These are phyloP conservation scores for Thinopyrum elongatum DNA, from an alignment of 176 grass and related monocot genomes.

Conservation along the genomic window DNA sequence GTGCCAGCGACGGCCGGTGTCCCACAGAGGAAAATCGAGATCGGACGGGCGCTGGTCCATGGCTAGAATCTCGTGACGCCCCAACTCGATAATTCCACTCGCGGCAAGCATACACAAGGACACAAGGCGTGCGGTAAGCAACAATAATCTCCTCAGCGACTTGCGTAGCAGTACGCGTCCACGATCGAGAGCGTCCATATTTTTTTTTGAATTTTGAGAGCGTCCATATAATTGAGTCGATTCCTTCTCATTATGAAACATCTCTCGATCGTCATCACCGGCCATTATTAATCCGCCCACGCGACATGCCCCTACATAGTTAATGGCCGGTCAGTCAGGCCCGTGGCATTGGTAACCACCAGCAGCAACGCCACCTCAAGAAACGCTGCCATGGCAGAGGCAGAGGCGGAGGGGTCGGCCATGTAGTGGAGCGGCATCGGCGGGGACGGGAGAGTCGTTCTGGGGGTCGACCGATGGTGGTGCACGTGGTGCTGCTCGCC, in stretches of 20 bases:
- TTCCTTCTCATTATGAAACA: background rate
- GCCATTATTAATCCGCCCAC: background rate
- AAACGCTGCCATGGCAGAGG: background rate
- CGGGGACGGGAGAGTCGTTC: no score
- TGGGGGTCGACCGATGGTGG: background rate
- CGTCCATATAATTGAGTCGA: background rate
- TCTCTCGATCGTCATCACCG: background rate
- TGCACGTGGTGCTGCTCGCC: conserved; percentile 29
- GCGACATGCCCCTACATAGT: background rate
- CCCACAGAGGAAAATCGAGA: background rate
- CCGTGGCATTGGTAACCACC: background rate
- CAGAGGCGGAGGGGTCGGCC: background rate
- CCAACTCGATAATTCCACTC: background rate
- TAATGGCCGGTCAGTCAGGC: background rate
- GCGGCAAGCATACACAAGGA: no score
- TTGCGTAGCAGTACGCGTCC: background rate
- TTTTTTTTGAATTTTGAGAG: no score
- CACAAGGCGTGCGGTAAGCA: background rate
- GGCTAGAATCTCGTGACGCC: background rate
- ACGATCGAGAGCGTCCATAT: background rate
- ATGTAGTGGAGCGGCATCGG: no score
- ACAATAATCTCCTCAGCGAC: background rate
- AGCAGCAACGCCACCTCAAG: background rate
- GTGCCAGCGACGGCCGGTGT: background rate
- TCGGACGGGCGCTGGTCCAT: background rate